phyloP scores from a whole-genome alignment of 345 rosid species.

The Arabis alpina region DNA sequence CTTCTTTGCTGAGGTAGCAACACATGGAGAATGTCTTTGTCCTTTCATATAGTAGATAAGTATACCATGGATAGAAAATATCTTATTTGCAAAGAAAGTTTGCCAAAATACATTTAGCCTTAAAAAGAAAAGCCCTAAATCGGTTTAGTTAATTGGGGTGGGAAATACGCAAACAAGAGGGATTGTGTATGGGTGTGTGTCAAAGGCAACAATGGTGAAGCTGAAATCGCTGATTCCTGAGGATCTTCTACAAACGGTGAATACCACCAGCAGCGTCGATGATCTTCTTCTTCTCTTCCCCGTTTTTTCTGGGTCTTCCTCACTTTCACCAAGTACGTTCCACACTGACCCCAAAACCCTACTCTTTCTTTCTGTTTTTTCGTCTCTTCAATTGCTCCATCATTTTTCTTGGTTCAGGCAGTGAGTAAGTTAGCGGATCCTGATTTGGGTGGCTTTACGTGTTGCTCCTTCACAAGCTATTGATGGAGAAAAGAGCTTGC shows the following conservation, averaged over 20 bases:
- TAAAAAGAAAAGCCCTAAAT: too few species aligned
- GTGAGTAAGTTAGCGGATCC: slow-evolving; percentile 61
- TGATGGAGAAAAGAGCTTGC: slow-evolving; percentile 68
- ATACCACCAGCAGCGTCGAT: slow-evolving; percentile 45
- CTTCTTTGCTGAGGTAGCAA: too few species aligned
- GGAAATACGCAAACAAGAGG: too few species aligned
- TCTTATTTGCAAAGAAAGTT: too few species aligned
- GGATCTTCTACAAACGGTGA: slow-evolving; percentile 48
- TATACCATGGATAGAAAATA: too few species aligned
- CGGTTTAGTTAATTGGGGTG: too few species aligned
- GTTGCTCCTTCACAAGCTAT: slow-evolving; percentile 60
- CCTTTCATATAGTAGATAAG: too few species aligned
- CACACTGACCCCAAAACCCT: background rate
- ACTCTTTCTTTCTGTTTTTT: background rate
- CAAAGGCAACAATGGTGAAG: slow-evolving; percentile 49
- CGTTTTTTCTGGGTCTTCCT: slow-evolving; percentile 52
- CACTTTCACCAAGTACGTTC: slow-evolving; percentile 59
- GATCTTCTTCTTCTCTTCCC: slow-evolving; percentile 60
- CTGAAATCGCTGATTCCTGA: slow-evolving; percentile 55
- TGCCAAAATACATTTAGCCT: too few species aligned
- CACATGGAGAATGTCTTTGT: too few species aligned
- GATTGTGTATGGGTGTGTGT: too few species aligned
- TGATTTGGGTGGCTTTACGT: slow-evolving; percentile 63
- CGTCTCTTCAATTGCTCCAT: background rate
- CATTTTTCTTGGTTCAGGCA: slow-evolving; percentile 36